Evolutionary conservation across 176 grass and related monocot species (phyloP).

Genomic region (Aegilops tauschii): DNA sequence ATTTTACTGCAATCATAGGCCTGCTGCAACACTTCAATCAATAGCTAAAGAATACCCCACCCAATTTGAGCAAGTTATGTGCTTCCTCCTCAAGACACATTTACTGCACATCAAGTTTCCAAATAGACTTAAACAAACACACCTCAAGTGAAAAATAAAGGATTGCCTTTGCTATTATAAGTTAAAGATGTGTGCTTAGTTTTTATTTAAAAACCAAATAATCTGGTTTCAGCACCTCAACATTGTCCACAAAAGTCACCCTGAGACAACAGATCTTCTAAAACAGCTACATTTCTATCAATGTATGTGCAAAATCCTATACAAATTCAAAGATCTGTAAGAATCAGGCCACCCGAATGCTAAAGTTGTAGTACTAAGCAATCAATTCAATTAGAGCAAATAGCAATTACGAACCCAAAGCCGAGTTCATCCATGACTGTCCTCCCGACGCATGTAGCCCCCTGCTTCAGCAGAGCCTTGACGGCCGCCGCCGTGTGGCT

Average conservation of each 20-base stretch:
- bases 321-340: neutral
- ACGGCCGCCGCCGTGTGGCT: constrained; percentile 56
- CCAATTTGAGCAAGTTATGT: neutral
- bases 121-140: constrained; percentile 2
- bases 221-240: neutral
- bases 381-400: constrained; percentile 12
- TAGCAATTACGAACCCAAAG: constrained; percentile 59
- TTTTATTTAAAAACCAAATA: neutral
- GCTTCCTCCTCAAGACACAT: neutral
- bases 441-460: constrained; percentile 68
- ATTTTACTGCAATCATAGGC: neutral
- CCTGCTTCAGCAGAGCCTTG: constrained; percentile 66
- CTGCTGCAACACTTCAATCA: constrained; percentile 5
- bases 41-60: neutral
- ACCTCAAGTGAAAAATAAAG: neutral
- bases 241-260: neutral
- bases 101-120: neutral
- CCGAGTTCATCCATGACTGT: constrained; percentile 92
- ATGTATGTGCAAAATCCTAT: constrained; percentile 1
- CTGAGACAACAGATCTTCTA: neutral
- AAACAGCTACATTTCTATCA: neutral
- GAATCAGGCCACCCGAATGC: neutral
- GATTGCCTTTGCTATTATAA: neutral
- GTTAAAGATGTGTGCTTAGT: neutral
- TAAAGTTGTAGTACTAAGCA: neutral